Conservation (phyloP, 2,329 filamentous ascomycete genomes). For the Dothideomycetidae sp. region DNA sequence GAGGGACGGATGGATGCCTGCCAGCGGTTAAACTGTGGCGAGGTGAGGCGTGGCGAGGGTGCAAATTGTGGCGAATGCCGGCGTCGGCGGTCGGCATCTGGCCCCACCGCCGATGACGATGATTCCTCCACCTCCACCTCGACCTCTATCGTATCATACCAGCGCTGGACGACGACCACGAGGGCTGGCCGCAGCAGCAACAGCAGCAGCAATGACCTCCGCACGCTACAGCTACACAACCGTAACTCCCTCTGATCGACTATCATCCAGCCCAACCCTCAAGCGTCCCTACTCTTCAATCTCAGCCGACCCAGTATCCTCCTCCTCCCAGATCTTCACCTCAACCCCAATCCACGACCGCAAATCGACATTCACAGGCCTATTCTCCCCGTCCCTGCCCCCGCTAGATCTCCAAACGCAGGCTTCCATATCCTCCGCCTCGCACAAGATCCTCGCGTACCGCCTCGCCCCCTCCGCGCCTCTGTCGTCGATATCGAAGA, state of each 20-base stretch:
- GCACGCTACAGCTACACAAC: constrained; percentile 12
- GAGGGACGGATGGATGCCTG: no score
- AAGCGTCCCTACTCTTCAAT: constrained; percentile 5
- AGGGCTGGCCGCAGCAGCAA: constrained; percentile 1
- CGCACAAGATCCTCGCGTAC: constrained; percentile 39
- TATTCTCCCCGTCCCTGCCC: constrained; percentile 33
- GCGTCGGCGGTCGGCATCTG: no score
- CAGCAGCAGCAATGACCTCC: constrained; percentile 6
- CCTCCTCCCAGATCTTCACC: constrained; percentile 25
- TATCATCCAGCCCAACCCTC: constrained; percentile 7
- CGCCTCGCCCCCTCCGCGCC: constrained; percentile 18
- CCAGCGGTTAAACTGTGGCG: no score
- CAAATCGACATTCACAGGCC: constrained; percentile 37
- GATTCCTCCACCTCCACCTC: no score
- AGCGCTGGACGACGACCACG: no score
- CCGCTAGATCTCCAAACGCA: constrained; percentile 30
- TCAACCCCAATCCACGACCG: constrained; percentile 36
- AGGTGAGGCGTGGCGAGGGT: no score
- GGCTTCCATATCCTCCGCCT: constrained; percentile 31
- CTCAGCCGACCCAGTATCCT: constrained; percentile 2
- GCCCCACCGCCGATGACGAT: no score
- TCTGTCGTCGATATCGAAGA: constrained; percentile 3
- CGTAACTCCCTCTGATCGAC: constrained; percentile 8
- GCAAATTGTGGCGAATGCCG: no score
- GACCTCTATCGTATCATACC: no score